phyloP scores from a whole-genome alignment of 805 yeast species.

The Yarrowia alimentaria region DNA sequence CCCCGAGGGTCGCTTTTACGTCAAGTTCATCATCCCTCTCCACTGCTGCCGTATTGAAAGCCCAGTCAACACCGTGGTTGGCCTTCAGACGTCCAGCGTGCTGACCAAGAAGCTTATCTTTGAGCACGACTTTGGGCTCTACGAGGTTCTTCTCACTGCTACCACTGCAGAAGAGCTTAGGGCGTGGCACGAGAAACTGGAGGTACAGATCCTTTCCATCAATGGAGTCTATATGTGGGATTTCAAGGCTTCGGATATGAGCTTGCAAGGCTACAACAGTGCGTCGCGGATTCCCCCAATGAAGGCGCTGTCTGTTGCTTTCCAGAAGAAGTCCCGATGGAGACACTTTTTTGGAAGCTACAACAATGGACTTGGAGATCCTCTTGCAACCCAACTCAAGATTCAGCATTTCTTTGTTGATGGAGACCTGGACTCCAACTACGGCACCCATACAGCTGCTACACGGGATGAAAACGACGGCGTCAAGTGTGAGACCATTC shows the following conservation, averaged over 20 bases:
- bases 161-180: conserved; percentile 9
- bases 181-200: conserved; percentile 24
- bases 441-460: conserved; percentile 10
- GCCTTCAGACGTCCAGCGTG: conserved; percentile 6
- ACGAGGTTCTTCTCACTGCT: conserved; percentile 21
- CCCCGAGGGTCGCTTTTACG: conserved; percentile 13
- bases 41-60: conserved; percentile 21
- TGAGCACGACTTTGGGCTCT: conserved; percentile 27
- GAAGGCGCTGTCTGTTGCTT: conserved; percentile 15
- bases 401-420: conserved; percentile 15
- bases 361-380: conserved; percentile 1
- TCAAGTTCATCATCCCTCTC: conserved; percentile 21
- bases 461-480: conserved; percentile 16
- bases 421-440: conserved; percentile 20
- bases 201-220: conserved; percentile 21
- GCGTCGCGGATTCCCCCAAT: conserved; percentile 7
- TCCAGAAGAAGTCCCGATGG: conserved; percentile 13
- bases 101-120: conserved; percentile 22
- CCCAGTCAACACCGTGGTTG: conserved; percentile 10
- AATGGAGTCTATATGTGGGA: conserved; percentile 24
- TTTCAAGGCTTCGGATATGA: conserved; percentile 15
- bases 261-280: conserved; percentile 26
- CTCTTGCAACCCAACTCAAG: conserved; percentile 8
- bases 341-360: conserved; percentile 15
- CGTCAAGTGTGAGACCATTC: conserved; percentile 13